Evolutionary conservation across 2,329 filamentous ascomycete genomes (phyloP), one percentile per base, ranked within the genome.

Genomic region (Pseudopithomyces chartarum): DNA sequence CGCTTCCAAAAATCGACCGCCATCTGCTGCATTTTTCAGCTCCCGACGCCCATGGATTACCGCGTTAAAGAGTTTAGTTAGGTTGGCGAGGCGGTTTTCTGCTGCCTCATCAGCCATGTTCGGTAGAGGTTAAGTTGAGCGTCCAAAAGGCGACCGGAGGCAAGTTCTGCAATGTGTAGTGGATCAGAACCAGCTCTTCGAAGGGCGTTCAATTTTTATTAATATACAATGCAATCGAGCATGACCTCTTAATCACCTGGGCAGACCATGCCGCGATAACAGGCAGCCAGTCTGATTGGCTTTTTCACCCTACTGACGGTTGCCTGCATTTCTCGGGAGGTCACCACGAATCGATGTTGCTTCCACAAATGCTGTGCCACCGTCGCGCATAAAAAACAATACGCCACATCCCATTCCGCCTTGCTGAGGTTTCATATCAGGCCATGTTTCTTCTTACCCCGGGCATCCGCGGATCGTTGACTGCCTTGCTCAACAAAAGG

Each of bases 1-100:
- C 0, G 82, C 78, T 62, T 85, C 82, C 2, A 85, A 39, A 49
- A 84, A 82, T 6, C 77, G 73, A 33, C 75, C 78, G 6, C 72
- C 76, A 59, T 82, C 76, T 10, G 68, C 66, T 17, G 71, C 36
- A 5, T 64, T 79, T 15, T 72, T 71, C 7, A 83, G 50, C 1
- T 65, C 55, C 23, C 77, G 73, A 57, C 76, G 68, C 6, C 78
- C 80, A 32, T 73, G 50, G 11, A 82, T 56, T 23, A 80, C 67
- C 10, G 65, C 58, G 39, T 73, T 66, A 64, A 82, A 81, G 47
- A 77, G 72, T 53, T 74, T 77, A 2, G 66, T 63, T 29, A 81
- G 63, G 50, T 70, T 71, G 3, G 49, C 63, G 17, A 62, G 64
- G 19, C 73, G 68, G 33, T 64, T 70, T 20, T 63, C 59, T 6